Evolutionary conservation across 805 yeast species (phyloP).

Genomic region (Wickerhamiella sergipiensis): DNA sequence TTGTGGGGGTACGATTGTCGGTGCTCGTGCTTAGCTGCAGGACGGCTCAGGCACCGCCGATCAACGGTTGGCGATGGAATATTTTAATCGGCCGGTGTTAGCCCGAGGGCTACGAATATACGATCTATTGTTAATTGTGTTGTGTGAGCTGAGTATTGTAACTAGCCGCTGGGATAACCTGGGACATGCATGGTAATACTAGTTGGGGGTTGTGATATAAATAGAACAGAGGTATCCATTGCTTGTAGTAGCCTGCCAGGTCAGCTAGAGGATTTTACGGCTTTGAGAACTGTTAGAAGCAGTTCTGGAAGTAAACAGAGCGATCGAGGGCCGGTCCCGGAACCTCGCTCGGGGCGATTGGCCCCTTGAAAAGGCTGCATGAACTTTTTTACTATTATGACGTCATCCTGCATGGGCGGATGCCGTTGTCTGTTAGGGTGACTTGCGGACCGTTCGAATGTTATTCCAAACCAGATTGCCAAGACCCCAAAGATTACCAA

Average conservation of each 20-base stretch:
- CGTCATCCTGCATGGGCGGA: neutral
- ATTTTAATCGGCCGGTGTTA: no score
- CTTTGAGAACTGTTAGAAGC: neutral
- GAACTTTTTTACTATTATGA: neutral
- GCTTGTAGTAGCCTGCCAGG: no score
- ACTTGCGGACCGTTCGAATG: neutral
- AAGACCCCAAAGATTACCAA: no score
- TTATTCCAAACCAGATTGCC: no score
- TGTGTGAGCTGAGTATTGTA: no score
- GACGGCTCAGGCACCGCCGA: neutral
- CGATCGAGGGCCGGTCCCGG: neutral
- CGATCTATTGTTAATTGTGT: no score
- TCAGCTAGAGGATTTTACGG: neutral
- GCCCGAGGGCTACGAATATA: no score
- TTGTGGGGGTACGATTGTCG: neutral
- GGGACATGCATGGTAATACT: neutral
- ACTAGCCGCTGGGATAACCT: no score
- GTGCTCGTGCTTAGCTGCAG: neutral
- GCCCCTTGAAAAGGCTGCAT: neutral
- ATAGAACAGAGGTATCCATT: neutral
- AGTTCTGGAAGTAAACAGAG: no score
- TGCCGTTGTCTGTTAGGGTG: neutral
- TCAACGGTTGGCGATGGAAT: no score
- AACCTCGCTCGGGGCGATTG: neutral
- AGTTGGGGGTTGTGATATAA: neutral